Evolutionary conservation across 2,329 filamentous ascomycete genomes (phyloP).

Genomic region (Neocucurbitaria cava): DNA sequence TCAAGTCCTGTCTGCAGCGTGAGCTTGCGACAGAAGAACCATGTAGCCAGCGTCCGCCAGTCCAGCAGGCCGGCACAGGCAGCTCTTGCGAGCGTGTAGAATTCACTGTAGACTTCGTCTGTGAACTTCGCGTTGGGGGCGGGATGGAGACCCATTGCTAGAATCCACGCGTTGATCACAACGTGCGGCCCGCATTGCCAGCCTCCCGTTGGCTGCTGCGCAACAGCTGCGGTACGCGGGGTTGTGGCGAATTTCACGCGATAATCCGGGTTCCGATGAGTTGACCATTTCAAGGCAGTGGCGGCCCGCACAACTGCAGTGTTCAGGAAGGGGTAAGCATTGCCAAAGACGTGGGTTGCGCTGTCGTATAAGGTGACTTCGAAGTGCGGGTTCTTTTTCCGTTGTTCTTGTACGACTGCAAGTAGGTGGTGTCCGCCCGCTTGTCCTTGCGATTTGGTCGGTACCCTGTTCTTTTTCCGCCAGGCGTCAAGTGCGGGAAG

Average conservation of each 20-base stretch:
- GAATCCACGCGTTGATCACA: conserved; percentile 35
- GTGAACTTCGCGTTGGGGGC: not conserved
- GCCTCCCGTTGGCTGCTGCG: not conserved
- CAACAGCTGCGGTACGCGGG: not conserved
- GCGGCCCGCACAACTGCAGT: not conserved
- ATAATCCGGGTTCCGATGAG: not conserved
- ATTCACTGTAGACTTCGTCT: not conserved
- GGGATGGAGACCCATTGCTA: conserved; percentile 30
- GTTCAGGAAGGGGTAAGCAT: not conserved
- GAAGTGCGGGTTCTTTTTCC: not conserved
- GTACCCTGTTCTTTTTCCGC: not conserved
- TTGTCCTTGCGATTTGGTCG: not conserved
- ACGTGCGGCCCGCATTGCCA: conserved; percentile 21
- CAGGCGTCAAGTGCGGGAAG: not conserved
- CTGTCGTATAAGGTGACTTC: not conserved
- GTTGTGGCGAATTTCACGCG: too few species aligned
- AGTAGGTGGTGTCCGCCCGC: conserved; percentile 8
- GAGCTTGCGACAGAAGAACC: not conserved
- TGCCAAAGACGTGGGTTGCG: not conserved
- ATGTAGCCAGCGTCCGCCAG: conserved; percentile 15
- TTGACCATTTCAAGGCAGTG: not conserved
- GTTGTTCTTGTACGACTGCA: conserved; percentile 6
- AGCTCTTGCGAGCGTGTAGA: not conserved
- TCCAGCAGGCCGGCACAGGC: conserved; percentile 14
- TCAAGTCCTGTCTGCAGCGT: not conserved